Evolutionary conservation across 2,329 filamentous ascomycete species (phyloP), one percentile per base, ranked within the genome.

Genomic region (Cadophora sp.): DNA sequence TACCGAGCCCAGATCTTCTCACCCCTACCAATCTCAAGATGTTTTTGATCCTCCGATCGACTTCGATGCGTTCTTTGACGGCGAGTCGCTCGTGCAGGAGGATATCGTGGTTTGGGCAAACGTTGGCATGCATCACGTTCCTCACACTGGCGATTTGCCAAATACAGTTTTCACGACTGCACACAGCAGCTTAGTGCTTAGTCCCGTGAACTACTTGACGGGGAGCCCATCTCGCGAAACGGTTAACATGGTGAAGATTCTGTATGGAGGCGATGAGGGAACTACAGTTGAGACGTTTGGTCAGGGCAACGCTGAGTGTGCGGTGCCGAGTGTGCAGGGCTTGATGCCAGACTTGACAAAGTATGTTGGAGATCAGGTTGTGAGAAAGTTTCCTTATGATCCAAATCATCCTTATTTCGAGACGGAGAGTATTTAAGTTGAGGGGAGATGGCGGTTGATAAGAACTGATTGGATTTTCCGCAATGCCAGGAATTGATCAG

Each of bases 81-180:
- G 77, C 55, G 80, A 84, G 71, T 76, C 69, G 11, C 72, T 83
- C 3, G 71, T 75, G 48, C 78, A 83, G 64, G 80, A 82, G 72
- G 82, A 83, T 63, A 74, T 63, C 13, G 84, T 86, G 2, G 62
- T 87, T 14, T 87, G 82, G 80, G 79, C 87, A 66, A 87, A 84
- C 66, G 72, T 85, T 8, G 85, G 85, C 18, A 87, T 85, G 82
- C 84, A 88, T 71, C 85, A 88, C 72, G 76, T 86, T n/a, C 83
- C 85, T 11, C 81, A 85, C 71, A 83, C 84, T 1, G 81, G 80
- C 22, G 84, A 85, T 70, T 73, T 87, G 14, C 85, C 84, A 20
- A 85, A 85, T 71, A 87, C 85, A 11, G 30, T 69, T 4, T 45
- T 59, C 18, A 62, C 59, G 9, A 62, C 47, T 27, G 47, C 59